A percentile compares a stretch with the other conserved stretches of the same genome.
Conservation (phyloP, 2,329 filamentous ascomycete genomes). For the Pezicula carpinea region DNA sequence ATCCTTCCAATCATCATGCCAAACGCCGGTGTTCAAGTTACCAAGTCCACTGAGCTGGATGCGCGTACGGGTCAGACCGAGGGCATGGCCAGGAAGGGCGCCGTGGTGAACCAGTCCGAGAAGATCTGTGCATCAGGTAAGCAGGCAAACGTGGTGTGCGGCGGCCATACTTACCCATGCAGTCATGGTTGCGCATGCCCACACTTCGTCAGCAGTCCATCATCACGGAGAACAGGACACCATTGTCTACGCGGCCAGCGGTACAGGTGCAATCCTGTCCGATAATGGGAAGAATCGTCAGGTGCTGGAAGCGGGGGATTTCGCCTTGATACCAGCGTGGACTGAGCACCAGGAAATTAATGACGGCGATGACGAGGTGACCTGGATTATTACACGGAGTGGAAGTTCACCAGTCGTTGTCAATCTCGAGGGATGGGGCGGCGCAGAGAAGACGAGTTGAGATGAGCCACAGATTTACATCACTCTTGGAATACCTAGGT, state of each 20-base stretch:
- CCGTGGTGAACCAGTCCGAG: slow-evolving; percentile 60
- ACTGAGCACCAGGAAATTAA: slow-evolving; percentile 69
- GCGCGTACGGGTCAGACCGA: slow-evolving; percentile 41
- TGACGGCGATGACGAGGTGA: slow-evolving; percentile 56
- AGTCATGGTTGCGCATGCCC: slow-evolving; percentile 61
- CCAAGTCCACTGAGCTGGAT: slow-evolving; percentile 41
- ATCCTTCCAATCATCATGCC: slow-evolving; percentile 56
- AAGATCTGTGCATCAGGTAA: slow-evolving; percentile 63
- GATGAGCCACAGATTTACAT: no score
- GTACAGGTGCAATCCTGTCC: slow-evolving; percentile 56
- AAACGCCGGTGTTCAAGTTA: slow-evolving; percentile 48
- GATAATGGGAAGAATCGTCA: slow-evolving; percentile 50
- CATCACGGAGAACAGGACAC: slow-evolving; percentile 67
- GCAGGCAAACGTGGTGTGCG: slow-evolving; percentile 16
- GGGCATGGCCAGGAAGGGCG: slow-evolving; percentile 47
- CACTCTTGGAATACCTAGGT: no score
- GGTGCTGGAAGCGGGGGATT: slow-evolving; percentile 58
- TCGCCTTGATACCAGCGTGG: slow-evolving; percentile 65
- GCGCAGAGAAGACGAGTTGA: slow-evolving; percentile 16
- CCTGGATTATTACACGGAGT: slow-evolving; percentile 62
- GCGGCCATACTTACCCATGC: background rate
- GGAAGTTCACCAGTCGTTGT: slow-evolving; percentile 57
- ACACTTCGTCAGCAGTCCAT: slow-evolving; percentile 57
- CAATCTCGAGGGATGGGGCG: slow-evolving; percentile 59
- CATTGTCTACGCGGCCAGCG: slow-evolving; percentile 61